Evolutionary conservation across 257 asterid species (phyloP), one percentile per base, ranked within the genome.

Genomic region (Solanum chilense): DNA sequence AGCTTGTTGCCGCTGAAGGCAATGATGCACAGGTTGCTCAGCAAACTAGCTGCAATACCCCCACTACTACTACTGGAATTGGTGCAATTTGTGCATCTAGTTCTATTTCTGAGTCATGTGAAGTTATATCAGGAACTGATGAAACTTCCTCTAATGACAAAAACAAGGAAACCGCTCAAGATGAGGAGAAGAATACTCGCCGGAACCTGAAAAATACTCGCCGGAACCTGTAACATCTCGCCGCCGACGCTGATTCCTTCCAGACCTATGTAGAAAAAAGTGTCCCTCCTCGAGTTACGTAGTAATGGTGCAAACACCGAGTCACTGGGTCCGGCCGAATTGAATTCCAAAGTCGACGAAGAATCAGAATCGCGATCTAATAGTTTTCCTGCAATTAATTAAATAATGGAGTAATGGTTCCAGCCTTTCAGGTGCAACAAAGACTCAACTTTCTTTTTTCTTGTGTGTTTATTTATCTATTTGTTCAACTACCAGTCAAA

Each of bases 61-160:
- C 74, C 7, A 35, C 64, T 44, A 35, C 64, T 27, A 83, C 86
- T 70, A 64, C 85, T 75, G 87, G 82, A 25, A 44, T 71, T 62
- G 75, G 88, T 73, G 84, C 68, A 11, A 80, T 45, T 47, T 44
- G 84, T 80, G 60, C 84, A 76, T 80, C 64, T 47, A 80, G 27
- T 29, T 90, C 92, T 9, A 84, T 90, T 20, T 90, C 92, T 16
- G 93, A 91, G 52, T 64, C 71, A 12, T 85, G 91, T 85, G 92
- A 88, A 21, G 90, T 71, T 11, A 39, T 86, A 37, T 77, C 91
- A 12, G 90, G 90, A 85, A 42, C 66, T 58, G 87, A 90, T 66
- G 89, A 90, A 37, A 87, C 91, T 21, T 60, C 87, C 47, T 77
- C 81, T 18, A 39, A 27, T 42, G 82, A 81, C 68, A 41, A 56